Evolutionary conservation across 805 yeast genomes (phyloP).

Genomic region (Candida coquimbonensis): DNA sequence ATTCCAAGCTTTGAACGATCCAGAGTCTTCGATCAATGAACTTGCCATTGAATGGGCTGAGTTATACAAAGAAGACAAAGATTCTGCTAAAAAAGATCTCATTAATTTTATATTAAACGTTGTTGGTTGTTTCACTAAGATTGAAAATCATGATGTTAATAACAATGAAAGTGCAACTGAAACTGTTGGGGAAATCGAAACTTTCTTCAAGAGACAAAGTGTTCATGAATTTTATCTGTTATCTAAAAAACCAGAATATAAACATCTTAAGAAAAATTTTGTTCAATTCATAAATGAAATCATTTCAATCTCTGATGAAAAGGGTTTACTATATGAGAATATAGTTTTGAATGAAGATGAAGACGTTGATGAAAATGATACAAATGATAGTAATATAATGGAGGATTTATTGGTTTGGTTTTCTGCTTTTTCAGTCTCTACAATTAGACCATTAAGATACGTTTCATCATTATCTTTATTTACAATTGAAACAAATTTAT

Average conservation of each 20-base stretch:
- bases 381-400: conserved; percentile 31
- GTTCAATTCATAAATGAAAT: conserved; percentile 48
- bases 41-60: conserved; percentile 54
- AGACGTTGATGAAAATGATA: conserved; percentile 29
- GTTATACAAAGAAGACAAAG: conserved; percentile 35
- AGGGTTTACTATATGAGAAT: conserved; percentile 46
- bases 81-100: conserved; percentile 49
- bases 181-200: conserved; percentile 67
- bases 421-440: conserved; percentile 60
- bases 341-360: conserved; percentile 24
- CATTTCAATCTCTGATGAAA: conserved; percentile 48
- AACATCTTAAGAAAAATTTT: conserved; percentile 47
- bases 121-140: conserved; percentile 62
- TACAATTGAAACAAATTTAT: conserved; percentile 52
- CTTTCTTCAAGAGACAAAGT: conserved; percentile 51
- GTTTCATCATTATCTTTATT: conserved; percentile 56
- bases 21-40: conserved; percentile 44
- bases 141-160: conserved; percentile 69
- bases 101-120: conserved; percentile 63
- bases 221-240: conserved; percentile 64
- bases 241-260: conserved; percentile 40
- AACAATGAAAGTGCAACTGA: conserved; percentile 64
- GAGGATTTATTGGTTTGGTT: conserved; percentile 68
- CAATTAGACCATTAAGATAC: conserved; percentile 63
- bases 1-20: conserved; percentile 43